Base-by-base conservation (phyloP, 2,329 filamentous ascomycete genomes). In the Fusarium sp. region DNA sequence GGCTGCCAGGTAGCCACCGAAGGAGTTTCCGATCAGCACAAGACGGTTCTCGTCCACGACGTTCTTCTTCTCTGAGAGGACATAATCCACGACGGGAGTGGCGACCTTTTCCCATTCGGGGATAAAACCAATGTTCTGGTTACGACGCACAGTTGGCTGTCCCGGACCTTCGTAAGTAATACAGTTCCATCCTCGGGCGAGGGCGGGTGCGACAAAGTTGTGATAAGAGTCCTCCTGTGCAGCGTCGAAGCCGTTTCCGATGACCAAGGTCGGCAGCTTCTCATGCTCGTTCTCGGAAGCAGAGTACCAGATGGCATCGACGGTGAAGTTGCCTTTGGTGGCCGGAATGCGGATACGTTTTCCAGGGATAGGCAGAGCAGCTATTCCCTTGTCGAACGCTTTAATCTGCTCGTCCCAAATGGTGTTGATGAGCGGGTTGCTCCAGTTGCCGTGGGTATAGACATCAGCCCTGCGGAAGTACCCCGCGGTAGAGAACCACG, bases 401-500 rank as follows among this genome's bases (percentile, higher is more conserved):
- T 71, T 74, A 0, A 73, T 75, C 56, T 84, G 82, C 45, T 81
- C 74, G 6, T 77, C 72, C 84, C 85, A 87, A 10, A 1, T 83
- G 67, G 4, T 62, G 30, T 81, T 77, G 69, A 87, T 84, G 2
- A 82, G 82, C 5, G 85, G 83, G 37, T 87, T 82, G 25, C 68
- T 78, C 80, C 77, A 80, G 72, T 87, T 83, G 7, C 78, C 81
- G 37, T 84, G 82, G 16, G 85, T 78, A 68, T 82, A 87, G 70
- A 86, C 85, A 68, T 84, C 83, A 3, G 86, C 82, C 0, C 75
- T 63, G 18, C 85, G 83, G 69, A 82, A 87, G 76, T 87, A 87
- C 5, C 78, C 81, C 0, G 85, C 70, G 0, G 83, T 82, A 6
- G 79, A 82, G 77, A 87, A 86, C 72, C 70, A 79, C 8, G 73